Conservation (phyloP, 2,329 filamentous ascomycete species). For the Camillea tinctor region DNA sequence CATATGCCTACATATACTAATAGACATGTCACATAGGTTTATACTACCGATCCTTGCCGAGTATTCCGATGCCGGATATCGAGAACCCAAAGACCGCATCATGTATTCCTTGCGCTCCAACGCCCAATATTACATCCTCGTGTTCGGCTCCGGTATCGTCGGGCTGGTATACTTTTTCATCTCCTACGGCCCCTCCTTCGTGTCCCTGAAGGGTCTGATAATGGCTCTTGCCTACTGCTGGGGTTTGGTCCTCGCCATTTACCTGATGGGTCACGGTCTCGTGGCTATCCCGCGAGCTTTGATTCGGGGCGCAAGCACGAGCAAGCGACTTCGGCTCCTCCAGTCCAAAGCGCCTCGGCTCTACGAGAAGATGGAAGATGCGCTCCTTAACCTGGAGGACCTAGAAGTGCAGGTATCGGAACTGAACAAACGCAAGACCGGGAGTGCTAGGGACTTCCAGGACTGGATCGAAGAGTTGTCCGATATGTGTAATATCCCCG, state of each 20-base stretch:
- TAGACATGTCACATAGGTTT: conserved; percentile 53
- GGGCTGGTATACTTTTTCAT: conserved; percentile 83
- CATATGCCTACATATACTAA: conserved; percentile 16
- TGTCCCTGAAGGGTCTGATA: conserved; percentile 75
- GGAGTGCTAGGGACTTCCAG: conserved; percentile 70
- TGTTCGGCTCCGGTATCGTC: conserved; percentile 66
- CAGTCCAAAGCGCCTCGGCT: conserved; percentile 77
- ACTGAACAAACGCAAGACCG: conserved; percentile 76
- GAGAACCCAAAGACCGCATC: conserved; percentile 77
- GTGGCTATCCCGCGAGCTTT: conserved; percentile 85
- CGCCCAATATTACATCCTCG: conserved; percentile 81
- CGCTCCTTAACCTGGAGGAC: conserved; percentile 74
- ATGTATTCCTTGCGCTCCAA: conserved; percentile 85
- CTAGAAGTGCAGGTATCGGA: conserved; percentile 79
- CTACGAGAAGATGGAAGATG: conserved; percentile 85
- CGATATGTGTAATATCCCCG: conserved; percentile 70
- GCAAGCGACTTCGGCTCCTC: conserved; percentile 69
- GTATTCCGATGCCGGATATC: conserved; percentile 91
- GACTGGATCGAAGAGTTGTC: conserved; percentile 96
- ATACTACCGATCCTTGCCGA: conserved; percentile 92
- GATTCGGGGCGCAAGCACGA: conserved; percentile 76
- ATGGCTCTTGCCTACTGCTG: conserved; percentile 96
- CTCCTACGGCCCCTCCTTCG: conserved; percentile 69
- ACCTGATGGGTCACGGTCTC: conserved; percentile 95
- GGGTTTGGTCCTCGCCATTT: conserved; percentile 88